phyloP scores from a whole-genome alignment of 2,329 filamentous ascomycete genomes.

The Ceratocystis lukuohia region DNA sequence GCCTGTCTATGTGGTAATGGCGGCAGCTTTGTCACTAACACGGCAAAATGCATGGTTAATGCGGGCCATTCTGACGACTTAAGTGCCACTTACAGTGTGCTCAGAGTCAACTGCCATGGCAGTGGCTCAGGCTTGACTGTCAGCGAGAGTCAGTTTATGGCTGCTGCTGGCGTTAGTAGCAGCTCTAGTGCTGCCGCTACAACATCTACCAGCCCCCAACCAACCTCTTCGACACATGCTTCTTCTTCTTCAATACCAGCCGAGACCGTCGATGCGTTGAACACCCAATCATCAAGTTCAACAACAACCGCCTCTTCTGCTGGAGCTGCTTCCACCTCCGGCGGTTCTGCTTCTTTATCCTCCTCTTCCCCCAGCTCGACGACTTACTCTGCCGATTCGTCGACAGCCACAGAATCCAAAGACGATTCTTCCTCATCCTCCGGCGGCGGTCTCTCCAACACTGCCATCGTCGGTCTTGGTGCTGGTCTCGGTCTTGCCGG shows the following conservation, averaged over 20 bases:
- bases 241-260: constrained; percentile 16
- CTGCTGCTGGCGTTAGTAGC: constrained; percentile 19
- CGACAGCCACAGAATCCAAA: background rate
- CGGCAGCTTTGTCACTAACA: constrained; percentile 35
- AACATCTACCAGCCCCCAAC: constrained; percentile 7
- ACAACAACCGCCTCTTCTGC: constrained; percentile 1
- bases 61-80: constrained; percentile 28
- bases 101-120: constrained; percentile 32
- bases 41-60: constrained; percentile 35
- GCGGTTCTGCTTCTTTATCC: background rate
- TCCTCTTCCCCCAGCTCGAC: constrained; percentile 16
- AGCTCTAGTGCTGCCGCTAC: constrained; percentile 19
- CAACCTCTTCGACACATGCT: constrained; percentile 17
- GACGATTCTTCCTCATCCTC: background rate
- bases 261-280: background rate
- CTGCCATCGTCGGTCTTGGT: constrained; percentile 31
- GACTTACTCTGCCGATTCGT: background rate
- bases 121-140: constrained; percentile 34
- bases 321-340: background rate
- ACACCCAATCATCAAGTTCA: constrained; percentile 1
- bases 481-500: constrained; percentile 28
- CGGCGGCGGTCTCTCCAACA: constrained; percentile 26
- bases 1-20: constrained; percentile 37
- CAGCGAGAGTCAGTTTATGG: constrained; percentile 31
- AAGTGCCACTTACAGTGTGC: constrained; percentile 31